Percentiles rank a stretch among this genome's conserved stretches.
Conservation (phyloP, 208 protist genomes). For the Trypanosomatidae sp. region DNA sequence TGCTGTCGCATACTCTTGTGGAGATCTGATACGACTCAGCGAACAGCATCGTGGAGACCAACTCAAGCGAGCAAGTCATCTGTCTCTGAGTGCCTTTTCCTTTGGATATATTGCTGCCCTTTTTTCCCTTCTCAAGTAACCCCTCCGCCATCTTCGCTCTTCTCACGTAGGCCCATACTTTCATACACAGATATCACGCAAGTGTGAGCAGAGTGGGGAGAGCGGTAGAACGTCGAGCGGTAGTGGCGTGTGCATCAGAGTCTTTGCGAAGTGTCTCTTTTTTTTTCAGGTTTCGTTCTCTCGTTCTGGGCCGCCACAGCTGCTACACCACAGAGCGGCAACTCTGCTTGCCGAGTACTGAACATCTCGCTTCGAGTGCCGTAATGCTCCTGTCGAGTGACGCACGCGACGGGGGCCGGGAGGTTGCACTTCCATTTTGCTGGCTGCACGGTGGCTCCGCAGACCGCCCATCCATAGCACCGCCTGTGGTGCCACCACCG, state of each 20-base stretch:
- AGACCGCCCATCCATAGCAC: no score
- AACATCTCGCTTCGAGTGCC: neutral
- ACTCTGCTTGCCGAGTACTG: neutral
- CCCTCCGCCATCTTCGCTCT: constrained; percentile 3
- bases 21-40: neutral
- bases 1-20: neutral
- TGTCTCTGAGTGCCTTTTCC: neutral
- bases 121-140: neutral
- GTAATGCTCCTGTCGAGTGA: neutral
- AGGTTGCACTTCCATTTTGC: neutral
- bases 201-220: neutral
- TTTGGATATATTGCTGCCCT: neutral
- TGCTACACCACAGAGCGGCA: neutral
- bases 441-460: neutral
- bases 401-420: neutral
- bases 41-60: neutral
- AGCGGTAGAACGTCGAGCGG: neutral
- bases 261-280: neutral
- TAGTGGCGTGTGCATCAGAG: neutral
- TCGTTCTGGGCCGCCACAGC: neutral
- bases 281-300: neutral
- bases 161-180: neutral
- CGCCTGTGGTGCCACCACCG: constrained; percentile 30
- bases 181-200: neutral
- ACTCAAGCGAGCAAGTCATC: neutral